Percentiles rank a stretch among this genome's conserved stretches.
These are phyloP conservation scores for Chlorokybus atmophyticus DNA, from an alignment of 139 green algal species.

Conservation along the genomic window DNA sequence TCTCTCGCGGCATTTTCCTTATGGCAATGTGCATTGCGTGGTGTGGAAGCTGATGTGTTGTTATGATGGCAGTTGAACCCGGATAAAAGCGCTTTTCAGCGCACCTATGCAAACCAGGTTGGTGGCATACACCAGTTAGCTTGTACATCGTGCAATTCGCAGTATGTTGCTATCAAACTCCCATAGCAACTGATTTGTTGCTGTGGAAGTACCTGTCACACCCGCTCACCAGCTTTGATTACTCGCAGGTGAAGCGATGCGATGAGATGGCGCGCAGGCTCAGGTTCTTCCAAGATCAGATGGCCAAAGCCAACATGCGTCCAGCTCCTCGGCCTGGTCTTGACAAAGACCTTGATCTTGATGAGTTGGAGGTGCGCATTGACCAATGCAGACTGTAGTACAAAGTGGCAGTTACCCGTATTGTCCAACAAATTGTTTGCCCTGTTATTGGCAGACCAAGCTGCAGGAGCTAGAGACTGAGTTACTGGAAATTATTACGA, in stretches of 20 bases:
- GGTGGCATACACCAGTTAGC: no score
- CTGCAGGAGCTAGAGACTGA: constrained; percentile 79
- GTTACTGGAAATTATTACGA: constrained; percentile 74
- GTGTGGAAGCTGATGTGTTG: not conserved
- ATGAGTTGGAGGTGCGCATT: constrained; percentile 61
- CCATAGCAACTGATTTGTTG: not conserved
- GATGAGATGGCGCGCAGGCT: constrained; percentile 93
- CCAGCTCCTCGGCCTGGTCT: not conserved
- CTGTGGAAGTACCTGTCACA: not conserved
- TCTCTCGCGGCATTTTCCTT: no score
- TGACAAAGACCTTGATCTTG: constrained; percentile 41
- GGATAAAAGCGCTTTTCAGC: constrained; percentile 80
- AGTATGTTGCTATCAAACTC: not conserved
- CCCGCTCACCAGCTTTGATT: not conserved
- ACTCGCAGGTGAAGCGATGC: constrained; percentile 79
- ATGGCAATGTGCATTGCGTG: not conserved
- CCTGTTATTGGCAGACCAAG: constrained; percentile 41
- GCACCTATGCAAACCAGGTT: constrained; percentile 70
- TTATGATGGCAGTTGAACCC: constrained; percentile 54
- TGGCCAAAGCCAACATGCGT: constrained; percentile 51
- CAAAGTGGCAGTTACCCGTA: no score
- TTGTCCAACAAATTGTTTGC: not conserved
- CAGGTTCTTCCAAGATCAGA: constrained; percentile 81
- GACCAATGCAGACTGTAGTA: not conserved
- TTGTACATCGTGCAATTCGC: no score